Percentiles rank a stretch among this genome's conserved stretches.
These are phyloP conservation scores for Rhytidiadelphus loreus DNA, from an alignment of 225 moss, liverwort and hornwort species.

Conservation along the genomic window DNA sequence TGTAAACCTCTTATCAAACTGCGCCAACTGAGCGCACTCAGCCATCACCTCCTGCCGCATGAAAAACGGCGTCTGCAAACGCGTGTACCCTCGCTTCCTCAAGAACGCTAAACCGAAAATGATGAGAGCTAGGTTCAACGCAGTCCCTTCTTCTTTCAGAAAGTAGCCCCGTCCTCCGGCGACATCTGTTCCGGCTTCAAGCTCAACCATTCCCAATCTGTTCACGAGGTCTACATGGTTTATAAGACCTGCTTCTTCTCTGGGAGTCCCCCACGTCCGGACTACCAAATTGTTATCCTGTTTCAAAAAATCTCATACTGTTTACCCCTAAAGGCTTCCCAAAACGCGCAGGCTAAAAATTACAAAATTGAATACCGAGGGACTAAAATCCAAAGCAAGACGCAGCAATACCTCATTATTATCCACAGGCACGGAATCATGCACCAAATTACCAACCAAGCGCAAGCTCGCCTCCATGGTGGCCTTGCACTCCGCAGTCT, in stretches of 20 bases:
- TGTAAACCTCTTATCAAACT: conserved; percentile 96
- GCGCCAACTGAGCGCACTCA: conserved; percentile 91
- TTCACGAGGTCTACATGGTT: conserved; percentile 90
- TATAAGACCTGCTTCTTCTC: conserved; percentile 45
- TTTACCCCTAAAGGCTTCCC: no score
- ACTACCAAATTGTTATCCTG: conserved; percentile 62
- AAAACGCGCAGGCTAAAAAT: no score
- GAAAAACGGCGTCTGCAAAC: conserved; percentile 84
- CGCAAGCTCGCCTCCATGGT: conserved; percentile 52
- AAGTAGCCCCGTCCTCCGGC: conserved; percentile 92
- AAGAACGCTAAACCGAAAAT: conserved; percentile 74
- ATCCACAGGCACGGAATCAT: conserved; percentile 60
- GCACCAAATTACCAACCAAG: conserved; percentile 78
- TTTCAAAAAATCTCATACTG: not conserved
- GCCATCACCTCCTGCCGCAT: conserved; percentile 98
- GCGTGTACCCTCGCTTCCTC: conserved; percentile 39
- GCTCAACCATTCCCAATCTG: conserved; percentile 73
- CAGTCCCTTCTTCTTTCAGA: conserved; percentile 64
- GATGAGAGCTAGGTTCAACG: conserved; percentile 85
- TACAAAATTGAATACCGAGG: not conserved
- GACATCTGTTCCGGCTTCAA: conserved; percentile 66
- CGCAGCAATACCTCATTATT: conserved; percentile 52
- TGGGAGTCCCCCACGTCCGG: conserved; percentile 46
- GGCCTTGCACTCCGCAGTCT: conserved; percentile 31
- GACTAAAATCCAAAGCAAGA: not conserved